phyloP scores from a whole-genome alignment of 129 eudicot species.

The Flaveria bidentis region DNA sequence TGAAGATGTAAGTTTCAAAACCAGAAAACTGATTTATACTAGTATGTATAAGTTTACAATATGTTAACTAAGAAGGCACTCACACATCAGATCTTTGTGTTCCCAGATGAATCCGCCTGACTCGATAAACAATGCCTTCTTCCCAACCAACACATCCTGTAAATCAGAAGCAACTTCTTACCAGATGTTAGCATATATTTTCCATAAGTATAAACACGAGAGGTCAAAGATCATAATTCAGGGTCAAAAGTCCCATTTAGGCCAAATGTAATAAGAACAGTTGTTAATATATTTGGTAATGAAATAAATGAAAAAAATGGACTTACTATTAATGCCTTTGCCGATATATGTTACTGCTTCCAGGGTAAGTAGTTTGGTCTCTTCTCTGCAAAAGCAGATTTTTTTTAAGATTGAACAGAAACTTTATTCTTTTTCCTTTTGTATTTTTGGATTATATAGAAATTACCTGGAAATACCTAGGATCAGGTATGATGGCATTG shows the following conservation, averaged over 20 bases:
- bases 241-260: neutral
- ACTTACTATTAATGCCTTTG: conserved; percentile 44
- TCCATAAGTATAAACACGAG: neutral
- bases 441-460: neutral
- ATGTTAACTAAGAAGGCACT: conserved; percentile 11
- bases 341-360: conserved; percentile 35
- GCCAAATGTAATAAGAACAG: neutral
- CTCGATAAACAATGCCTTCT: neutral
- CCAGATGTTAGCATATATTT: neutral
- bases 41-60: neutral
- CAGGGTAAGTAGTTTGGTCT: conserved; percentile 46
- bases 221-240: neutral
- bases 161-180: neutral
- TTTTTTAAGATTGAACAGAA: neutral
- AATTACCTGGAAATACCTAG: conserved; percentile 49
- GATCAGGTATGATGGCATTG: conserved; percentile 34
- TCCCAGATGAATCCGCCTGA: neutral
- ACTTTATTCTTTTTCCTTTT: neutral
- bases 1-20: conserved; percentile 9
- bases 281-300: neutral
- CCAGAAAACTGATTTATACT: conserved; percentile 3
- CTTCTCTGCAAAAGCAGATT: conserved; percentile 39
- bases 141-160: conserved; percentile 20
- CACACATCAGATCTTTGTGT: neutral
- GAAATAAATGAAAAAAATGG: conserved; percentile 1